Conservation (phyloP, 768 basidiomycete genomes). For the Punctularia strigosozonata region DNA sequence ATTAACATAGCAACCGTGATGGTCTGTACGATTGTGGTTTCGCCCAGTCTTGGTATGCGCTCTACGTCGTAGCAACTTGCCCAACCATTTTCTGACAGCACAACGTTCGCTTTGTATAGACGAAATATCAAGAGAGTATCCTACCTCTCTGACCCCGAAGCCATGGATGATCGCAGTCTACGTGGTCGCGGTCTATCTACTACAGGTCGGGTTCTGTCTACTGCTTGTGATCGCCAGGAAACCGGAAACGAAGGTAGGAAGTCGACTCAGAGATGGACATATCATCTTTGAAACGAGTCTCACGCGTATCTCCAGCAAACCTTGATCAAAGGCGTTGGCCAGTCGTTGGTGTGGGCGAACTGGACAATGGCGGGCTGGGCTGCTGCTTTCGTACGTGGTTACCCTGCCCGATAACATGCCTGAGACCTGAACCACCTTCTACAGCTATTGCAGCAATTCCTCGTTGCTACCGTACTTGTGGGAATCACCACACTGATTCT, state of each 20-base stretch:
- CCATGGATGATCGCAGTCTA: slow-evolving; percentile 46
- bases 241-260: slow-evolving; percentile 66
- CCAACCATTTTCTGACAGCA: neutral
- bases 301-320: slow-evolving; percentile 32
- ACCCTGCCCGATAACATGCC: neutral
- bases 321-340: slow-evolving; percentile 68
- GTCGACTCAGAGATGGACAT: neutral
- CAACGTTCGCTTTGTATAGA: slow-evolving; percentile 19
- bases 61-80: neutral
- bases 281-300: slow-evolving; percentile 1
- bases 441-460: slow-evolving; percentile 65
- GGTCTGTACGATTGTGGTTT: slow-evolving; percentile 56
- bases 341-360: slow-evolving; percentile 66
- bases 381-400: slow-evolving; percentile 49
- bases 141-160: slow-evolving; percentile 64
- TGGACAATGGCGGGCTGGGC: slow-evolving; percentile 77
- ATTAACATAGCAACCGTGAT: slow-evolving; percentile 65
- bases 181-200: slow-evolving; percentile 45
- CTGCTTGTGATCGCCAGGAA: slow-evolving; percentile 61
- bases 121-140: slow-evolving; percentile 38
- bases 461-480: slow-evolving; percentile 63
- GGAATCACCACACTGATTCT: slow-evolving; percentile 58
- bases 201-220: slow-evolving; percentile 75
- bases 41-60: slow-evolving; percentile 44
- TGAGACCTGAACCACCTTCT: slow-evolving; percentile 1